Evolutionary conservation across 2,329 filamentous ascomycete species (phyloP).

Genomic region (Trichoderma harzianum): DNA sequence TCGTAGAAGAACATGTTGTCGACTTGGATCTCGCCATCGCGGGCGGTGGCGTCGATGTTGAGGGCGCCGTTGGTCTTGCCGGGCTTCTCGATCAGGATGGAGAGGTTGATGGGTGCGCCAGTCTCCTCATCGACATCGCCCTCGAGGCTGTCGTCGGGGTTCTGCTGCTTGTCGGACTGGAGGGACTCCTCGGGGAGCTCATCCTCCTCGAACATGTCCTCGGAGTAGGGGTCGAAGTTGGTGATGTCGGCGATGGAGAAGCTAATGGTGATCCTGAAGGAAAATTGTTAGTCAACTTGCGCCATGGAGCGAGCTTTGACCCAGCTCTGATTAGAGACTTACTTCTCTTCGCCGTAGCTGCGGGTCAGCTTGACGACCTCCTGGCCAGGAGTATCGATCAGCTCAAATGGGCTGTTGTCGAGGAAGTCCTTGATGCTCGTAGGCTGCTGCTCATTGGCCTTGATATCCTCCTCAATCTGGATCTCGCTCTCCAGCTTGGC

Average conservation of each 20-base stretch:
- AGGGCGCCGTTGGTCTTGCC: slow-evolving; percentile 69
- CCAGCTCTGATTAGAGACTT: background rate
- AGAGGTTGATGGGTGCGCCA: slow-evolving; percentile 76
- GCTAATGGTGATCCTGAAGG: slow-evolving; percentile 41
- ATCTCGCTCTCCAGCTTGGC: slow-evolving; percentile 85
- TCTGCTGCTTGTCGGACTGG: slow-evolving; percentile 53
- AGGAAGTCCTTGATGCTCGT: slow-evolving; percentile 83
- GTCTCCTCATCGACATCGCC: slow-evolving; percentile 52
- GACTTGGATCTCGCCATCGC: slow-evolving; percentile 82
- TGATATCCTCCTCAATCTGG: slow-evolving; percentile 77
- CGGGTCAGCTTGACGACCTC: slow-evolving; percentile 85
- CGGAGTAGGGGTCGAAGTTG: slow-evolving; percentile 38
- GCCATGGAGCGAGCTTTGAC: background rate
- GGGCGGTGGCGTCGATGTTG: slow-evolving; percentile 79
- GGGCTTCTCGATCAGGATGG: slow-evolving; percentile 84
- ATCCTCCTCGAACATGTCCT: slow-evolving; percentile 41
- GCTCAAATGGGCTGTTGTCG: slow-evolving; percentile 78
- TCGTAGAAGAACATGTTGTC: slow-evolving; percentile 89
- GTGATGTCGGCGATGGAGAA: slow-evolving; percentile 43
- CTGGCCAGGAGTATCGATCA: slow-evolving; percentile 76
- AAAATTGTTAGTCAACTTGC: slow-evolving; percentile 13
- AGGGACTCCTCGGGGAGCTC: slow-evolving; percentile 40
- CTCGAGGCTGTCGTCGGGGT: slow-evolving; percentile 43
- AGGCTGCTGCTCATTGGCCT: slow-evolving; percentile 67
- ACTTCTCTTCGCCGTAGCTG: slow-evolving; percentile 86